phyloP scores from a whole-genome alignment of 371 early-diverging fungal species.

The Catenaria anguillulae region DNA sequence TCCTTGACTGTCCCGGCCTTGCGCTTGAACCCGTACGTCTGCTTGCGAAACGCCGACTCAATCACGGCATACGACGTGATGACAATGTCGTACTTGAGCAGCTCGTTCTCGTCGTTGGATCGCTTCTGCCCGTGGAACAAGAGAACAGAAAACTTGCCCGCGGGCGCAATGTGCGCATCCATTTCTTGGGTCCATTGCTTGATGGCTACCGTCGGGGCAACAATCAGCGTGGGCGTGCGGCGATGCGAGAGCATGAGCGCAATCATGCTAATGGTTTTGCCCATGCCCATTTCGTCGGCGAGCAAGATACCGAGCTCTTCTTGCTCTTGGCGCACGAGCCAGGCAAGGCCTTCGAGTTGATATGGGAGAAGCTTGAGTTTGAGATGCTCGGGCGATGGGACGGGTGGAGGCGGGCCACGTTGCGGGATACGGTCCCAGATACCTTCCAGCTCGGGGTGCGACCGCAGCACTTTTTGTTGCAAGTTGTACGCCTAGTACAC shows the following conservation, averaged over 20 bases:
- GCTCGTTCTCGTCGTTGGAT: constrained; percentile 21
- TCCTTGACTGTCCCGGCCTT: constrained; percentile 43
- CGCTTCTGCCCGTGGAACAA: constrained; percentile 51
- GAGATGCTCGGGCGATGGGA: constrained; percentile 47
- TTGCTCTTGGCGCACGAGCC: constrained; percentile 64
- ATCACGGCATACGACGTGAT: constrained; percentile 73
- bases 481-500: no score
- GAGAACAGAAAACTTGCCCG: constrained; percentile 39
- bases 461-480: no score
- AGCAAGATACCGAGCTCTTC: constrained; percentile 9
- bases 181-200: constrained; percentile 82
- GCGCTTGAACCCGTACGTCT: constrained; percentile 49
- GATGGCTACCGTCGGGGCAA: constrained; percentile 81
- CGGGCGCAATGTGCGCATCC: constrained; percentile 39
- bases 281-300: constrained; percentile 79
- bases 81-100: constrained; percentile 58
- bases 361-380: constrained; percentile 71
- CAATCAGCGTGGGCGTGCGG: constrained; percentile 60
- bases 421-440: not conserved
- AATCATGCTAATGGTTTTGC: not conserved
- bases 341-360: constrained; percentile 68
- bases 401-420: not conserved
- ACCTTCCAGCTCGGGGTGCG: not conserved
- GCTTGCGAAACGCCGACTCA: constrained; percentile 55
- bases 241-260: constrained; percentile 38